Evolutionary conservation across 2,329 filamentous ascomycete species (phyloP).

Genomic region (Fusarium aywerte): DNA sequence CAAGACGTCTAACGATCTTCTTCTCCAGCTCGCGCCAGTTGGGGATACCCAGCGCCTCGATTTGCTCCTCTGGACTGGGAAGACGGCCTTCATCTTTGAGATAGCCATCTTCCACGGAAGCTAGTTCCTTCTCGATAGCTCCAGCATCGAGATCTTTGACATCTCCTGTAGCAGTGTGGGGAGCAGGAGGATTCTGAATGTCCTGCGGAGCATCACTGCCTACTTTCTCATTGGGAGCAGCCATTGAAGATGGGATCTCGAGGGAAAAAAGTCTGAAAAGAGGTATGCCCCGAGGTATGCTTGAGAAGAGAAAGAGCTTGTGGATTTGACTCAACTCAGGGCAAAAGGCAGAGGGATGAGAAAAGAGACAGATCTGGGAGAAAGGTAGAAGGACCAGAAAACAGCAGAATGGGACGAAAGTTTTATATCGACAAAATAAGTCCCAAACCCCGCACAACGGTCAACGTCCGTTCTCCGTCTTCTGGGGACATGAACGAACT

Average conservation of each 20-base stretch:
- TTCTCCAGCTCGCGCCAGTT: constrained; percentile 23
- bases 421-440: background rate
- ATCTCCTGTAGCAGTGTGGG: background rate
- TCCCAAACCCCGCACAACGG: background rate
- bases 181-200: background rate
- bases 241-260: background rate
- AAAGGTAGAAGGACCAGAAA: background rate
- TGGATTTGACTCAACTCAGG: background rate
- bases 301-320: background rate
- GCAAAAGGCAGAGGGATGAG: background rate
- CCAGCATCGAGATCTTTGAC: background rate
- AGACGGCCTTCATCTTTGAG: constrained; percentile 9
- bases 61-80: constrained; percentile 17
- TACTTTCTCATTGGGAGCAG: background rate
- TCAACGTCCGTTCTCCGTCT: background rate
- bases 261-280: fast-evolving
- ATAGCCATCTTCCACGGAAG: constrained; percentile 6
- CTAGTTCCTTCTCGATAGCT: constrained; percentile 9
- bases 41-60: constrained; percentile 8
- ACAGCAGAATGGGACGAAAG: background rate
- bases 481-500: background rate
- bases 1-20: constrained; percentile 19
- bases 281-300: background rate
- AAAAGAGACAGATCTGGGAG: background rate
- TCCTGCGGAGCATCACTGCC: constrained; percentile 1